Evolutionary conservation across 2,329 filamentous ascomycete species (phyloP).

Genomic region (Diplodia seriata): DNA sequence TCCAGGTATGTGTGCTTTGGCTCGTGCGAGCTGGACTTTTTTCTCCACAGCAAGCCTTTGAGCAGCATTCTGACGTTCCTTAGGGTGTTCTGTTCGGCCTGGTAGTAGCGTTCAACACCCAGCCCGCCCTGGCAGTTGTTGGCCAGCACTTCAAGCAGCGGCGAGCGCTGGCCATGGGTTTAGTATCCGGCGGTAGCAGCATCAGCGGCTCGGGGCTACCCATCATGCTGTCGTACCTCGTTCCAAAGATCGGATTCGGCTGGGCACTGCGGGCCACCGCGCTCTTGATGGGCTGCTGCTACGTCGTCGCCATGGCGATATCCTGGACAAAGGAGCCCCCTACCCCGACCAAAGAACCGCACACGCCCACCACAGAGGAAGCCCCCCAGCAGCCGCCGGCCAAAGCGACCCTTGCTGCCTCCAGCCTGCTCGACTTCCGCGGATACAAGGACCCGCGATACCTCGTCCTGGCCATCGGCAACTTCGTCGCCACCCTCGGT

Average conservation of each 20-base stretch:
- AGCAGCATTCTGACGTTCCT: background rate
- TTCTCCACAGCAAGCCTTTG: slow-evolving; percentile 16
- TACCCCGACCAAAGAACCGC: no score
- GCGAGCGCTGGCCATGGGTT: slow-evolving; percentile 32
- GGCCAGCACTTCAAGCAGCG: slow-evolving; percentile 33
- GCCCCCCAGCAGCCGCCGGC: background rate
- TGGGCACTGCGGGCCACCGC: slow-evolving; percentile 31
- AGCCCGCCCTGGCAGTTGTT: slow-evolving; percentile 31
- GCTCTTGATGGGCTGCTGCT: slow-evolving; percentile 30
- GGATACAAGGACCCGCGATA: slow-evolving; percentile 32
- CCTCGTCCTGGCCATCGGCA: slow-evolving; percentile 30
- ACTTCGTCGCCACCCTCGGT: slow-evolving; percentile 32
- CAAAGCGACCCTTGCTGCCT: background rate
- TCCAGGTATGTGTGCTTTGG: slow-evolving; percentile 4
- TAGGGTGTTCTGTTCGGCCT: slow-evolving; percentile 32
- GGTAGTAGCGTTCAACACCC: slow-evolving; percentile 32
- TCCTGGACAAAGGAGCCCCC: slow-evolving; percentile 21
- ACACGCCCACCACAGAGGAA: background rate
- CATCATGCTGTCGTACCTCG: slow-evolving; percentile 28
- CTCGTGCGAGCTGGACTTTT: background rate
- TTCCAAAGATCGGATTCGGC: slow-evolving; percentile 29
- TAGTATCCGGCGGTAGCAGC: slow-evolving; percentile 29
- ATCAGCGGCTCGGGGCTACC: slow-evolving; percentile 31
- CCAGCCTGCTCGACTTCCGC: slow-evolving; percentile 31
- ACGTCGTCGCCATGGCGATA: slow-evolving; percentile 25